These are phyloP conservation scores for Phytophthora palmivora DNA, from an alignment of 352 stramenopile species.

Conservation along the genomic window DNA sequence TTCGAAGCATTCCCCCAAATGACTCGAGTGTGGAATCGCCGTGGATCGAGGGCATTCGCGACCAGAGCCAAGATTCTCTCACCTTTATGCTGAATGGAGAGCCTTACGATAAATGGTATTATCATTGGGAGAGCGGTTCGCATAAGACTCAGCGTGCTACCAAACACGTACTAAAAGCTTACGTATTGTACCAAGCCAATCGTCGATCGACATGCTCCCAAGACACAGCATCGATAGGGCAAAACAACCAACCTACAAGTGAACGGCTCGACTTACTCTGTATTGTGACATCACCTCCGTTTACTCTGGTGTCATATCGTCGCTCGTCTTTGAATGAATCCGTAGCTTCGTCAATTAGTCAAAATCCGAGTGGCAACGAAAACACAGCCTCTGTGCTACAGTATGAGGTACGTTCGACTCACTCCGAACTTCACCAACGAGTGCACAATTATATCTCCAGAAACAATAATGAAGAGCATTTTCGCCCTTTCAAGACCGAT, in stretches of 20 bases:
- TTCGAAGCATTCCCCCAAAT: constrained; percentile 44
- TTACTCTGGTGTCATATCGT: constrained; percentile 43
- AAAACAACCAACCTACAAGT: neutral
- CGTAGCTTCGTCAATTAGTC: too few species aligned
- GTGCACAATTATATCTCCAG: too few species aligned
- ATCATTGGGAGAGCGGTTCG: constrained; percentile 57
- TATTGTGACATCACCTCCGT: constrained; percentile 35
- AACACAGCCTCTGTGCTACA: too few species aligned
- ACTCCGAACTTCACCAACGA: too few species aligned
- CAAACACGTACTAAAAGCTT: constrained; percentile 53
- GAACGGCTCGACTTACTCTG: constrained; percentile 21
- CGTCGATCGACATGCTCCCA: too few species aligned
- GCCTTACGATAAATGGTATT: constrained; percentile 53
- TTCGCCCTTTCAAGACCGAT: too few species aligned
- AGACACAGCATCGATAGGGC: neutral
- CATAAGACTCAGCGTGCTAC: constrained; percentile 56
- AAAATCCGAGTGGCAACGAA: too few species aligned
- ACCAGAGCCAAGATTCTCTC: neutral
- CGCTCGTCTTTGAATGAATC: constrained; percentile 7
- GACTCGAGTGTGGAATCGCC: constrained; percentile 59
- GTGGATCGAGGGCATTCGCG: constrained; percentile 56
- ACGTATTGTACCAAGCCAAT: constrained; percentile 36
- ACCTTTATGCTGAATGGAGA: constrained; percentile 49
- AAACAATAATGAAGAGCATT: too few species aligned
- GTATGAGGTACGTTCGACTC: too few species aligned